phyloP scores from a whole-genome alignment of 176 grass and related monocot genomes.

The Eragrostis curvula region DNA sequence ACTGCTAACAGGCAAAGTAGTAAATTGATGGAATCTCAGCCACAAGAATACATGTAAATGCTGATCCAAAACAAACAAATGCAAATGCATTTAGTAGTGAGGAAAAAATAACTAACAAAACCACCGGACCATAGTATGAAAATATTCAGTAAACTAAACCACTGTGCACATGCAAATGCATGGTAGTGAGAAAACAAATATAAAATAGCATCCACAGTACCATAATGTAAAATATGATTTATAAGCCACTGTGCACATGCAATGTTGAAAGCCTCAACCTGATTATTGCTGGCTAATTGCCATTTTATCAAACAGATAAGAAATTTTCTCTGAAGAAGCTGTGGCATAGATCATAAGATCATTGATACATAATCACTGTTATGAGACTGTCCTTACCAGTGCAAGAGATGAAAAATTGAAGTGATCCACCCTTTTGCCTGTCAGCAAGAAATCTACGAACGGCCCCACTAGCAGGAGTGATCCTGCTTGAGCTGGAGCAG shows the following conservation, averaged over 20 bases:
- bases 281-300: background rate
- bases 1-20: background rate
- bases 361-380: background rate
- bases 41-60: background rate
- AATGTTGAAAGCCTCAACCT: background rate
- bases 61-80: background rate
- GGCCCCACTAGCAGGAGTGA: constrained; percentile 53
- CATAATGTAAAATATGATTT: too few relatives aligned
- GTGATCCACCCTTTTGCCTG: constrained; percentile 71
- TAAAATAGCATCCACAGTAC: too few relatives aligned
- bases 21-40: too few relatives aligned
- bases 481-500: constrained; percentile 69
- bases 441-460: constrained; percentile 62
- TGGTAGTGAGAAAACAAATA: too few relatives aligned
- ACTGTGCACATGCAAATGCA: background rate
- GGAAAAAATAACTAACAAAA: too few relatives aligned
- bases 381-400: constrained; percentile 46
- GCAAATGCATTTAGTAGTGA: too few relatives aligned
- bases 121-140: too few relatives aligned
- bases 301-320: constrained; percentile 18
- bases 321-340: constrained; percentile 33
- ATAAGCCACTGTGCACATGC: background rate
- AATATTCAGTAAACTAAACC: background rate
- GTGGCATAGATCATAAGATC: constrained; percentile 1
- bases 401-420: constrained; percentile 57